Evolutionary conservation across 2,329 filamentous ascomycete species (phyloP), one percentile per base, ranked within the genome.

Genomic region (Cladosporium sp.): DNA sequence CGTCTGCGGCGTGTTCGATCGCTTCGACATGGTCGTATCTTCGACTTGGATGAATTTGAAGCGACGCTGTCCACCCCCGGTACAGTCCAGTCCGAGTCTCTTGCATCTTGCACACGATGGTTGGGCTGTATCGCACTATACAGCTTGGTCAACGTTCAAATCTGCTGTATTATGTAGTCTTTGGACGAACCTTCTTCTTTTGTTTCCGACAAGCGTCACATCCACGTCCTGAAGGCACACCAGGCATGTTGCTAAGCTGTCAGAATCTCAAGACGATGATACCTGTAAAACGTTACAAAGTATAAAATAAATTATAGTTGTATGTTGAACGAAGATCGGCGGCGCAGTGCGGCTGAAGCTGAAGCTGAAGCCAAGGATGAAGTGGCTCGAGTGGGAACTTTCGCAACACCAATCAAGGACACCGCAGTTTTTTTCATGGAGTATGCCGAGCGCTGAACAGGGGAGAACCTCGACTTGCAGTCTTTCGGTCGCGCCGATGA

Each of bases 151-250:
- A 36, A 55, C 52, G 47, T 32, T 44, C n/a, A 3, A 12, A 34
- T 2, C 14, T 32, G 52, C 24, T 28, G 28, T 30, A 10, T 15
- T 34, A 18, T 21, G 12, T 32, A 15, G 12, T 18, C 2, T 1
- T 30, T 36, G 6, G 28, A 15, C 36, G 6, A 10, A 60, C 66
- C 68, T 70, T 70, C 60, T 70, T 70, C 65, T 70, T 70, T 30
- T 66, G 63, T 55, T 64, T 64, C 5, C 68, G 68, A 66, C 68
- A 70, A 3, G 54, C 68, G 38, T 67, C 65, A 51, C 68, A 70
- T 2, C 68, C 67, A 28, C 67, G 64, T 7, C 67, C 67, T 3
- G 67, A 66, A 77, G 77, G 76, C 76, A 72, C 70, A 10, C 68
- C 68, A 14, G 68, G 68, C 68, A 70, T 70, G 7, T 6, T 59